These are phyloP conservation scores for Naganishia vaughanmartiniae DNA, from an alignment of 768 basidiomycete species.

Conservation along the genomic window DNA sequence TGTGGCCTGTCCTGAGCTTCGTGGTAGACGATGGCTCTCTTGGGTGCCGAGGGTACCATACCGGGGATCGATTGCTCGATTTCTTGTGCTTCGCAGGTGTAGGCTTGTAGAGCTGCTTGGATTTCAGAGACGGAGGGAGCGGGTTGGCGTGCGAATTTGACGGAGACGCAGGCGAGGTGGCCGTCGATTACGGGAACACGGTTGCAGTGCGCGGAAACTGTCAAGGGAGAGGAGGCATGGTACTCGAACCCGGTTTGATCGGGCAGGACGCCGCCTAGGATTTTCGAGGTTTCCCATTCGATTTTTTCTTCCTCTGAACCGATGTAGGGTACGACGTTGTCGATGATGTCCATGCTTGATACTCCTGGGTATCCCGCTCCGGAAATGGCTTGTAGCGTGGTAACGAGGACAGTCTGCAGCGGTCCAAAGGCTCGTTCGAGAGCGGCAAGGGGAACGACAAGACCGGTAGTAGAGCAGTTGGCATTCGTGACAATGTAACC, in stretches of 20 bases:
- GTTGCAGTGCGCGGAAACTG: constrained; percentile 87
- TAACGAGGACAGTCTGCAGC: constrained; percentile 84
- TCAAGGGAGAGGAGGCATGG: constrained; percentile 75
- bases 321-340: constrained; percentile 95
- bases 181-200: constrained; percentile 95
- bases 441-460: constrained; percentile 84
- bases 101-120: constrained; percentile 71
- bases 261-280: constrained; percentile 74
- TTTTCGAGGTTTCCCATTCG: constrained; percentile 98
- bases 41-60: constrained; percentile 70
- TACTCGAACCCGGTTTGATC: constrained; percentile 71
- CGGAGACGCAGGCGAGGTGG: constrained; percentile 83
- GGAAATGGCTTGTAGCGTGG: constrained; percentile 96
- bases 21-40: constrained; percentile 81
- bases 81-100: constrained; percentile 70
- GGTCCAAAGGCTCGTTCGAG: constrained; percentile 89
- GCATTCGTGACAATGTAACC: constrained; percentile 99
- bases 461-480: constrained; percentile 93
- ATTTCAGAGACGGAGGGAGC: constrained; percentile 85
- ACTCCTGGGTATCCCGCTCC: constrained; percentile 98
- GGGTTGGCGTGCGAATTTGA: constrained; percentile 74
- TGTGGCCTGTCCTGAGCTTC: constrained; percentile 91
- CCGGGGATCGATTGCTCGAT: constrained; percentile 57
- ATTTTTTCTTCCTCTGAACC: constrained; percentile 90
- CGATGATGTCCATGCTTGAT: constrained; percentile 80